Percentiles rank a stretch among this genome's conserved stretches.
These are phyloP conservation scores for Oryza meridionalis DNA, from an alignment of 176 grass and related monocot genomes.

Conservation along the genomic window DNA sequence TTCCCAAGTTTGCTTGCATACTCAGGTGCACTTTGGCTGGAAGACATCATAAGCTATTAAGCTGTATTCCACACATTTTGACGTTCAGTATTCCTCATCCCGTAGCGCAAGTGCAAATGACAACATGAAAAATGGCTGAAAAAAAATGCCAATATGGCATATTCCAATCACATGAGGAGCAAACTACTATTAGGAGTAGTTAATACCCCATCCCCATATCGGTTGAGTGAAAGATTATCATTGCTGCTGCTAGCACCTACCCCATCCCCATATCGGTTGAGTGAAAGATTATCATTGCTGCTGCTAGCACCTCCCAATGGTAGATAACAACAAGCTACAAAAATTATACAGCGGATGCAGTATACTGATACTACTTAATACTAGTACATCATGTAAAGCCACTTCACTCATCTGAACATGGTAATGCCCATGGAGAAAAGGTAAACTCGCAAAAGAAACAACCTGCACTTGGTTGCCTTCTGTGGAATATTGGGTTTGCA, in stretches of 20 bases:
- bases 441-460: background rate
- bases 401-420: slow-evolving; percentile 31
- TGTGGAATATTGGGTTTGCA: background rate
- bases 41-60: background rate
- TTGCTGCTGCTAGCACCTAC: slow-evolving; percentile 36
- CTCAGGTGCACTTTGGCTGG: background rate
- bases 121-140: slow-evolving; percentile 12
- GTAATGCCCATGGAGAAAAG: slow-evolving; percentile 15
- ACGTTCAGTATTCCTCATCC: background rate
- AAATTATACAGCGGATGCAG: slow-evolving; percentile 43
- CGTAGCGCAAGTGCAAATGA: background rate
- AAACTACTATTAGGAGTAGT: slow-evolving; percentile 16
- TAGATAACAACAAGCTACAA: slow-evolving; percentile 39
- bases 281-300: slow-evolving; percentile 36
- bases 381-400: slow-evolving; percentile 21
- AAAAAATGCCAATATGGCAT: background rate
- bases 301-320: slow-evolving; percentile 37
- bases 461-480: slow-evolving; percentile 15
- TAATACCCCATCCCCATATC: slow-evolving; percentile 5
- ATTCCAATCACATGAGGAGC: slow-evolving; percentile 14
- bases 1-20: background rate
- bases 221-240: slow-evolving; percentile 31
- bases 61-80: slow-evolving; percentile 4
- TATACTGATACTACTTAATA: slow-evolving; percentile 30
- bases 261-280: slow-evolving; percentile 1